A percentile compares a stretch with the other conserved stretches of the same genome.
Conservation (phyloP, 768 basidiomycete species). For the Clitopilus hobsonii region DNA sequence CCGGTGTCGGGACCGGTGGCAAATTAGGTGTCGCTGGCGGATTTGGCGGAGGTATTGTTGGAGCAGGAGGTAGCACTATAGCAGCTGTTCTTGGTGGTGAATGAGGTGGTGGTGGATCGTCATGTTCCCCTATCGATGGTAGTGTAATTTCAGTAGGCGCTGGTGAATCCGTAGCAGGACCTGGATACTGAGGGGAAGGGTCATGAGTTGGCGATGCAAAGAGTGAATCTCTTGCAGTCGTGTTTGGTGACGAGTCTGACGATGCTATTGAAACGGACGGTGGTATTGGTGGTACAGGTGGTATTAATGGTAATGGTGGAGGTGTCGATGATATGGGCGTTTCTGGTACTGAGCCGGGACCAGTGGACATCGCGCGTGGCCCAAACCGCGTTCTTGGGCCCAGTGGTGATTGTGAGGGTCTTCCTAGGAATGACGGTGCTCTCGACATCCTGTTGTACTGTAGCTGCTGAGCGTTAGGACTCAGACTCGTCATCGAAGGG, state of each 20-base stretch:
- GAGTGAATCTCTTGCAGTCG: conserved; percentile 5
- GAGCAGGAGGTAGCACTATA: not conserved
- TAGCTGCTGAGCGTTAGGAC: not conserved
- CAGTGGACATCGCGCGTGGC: conserved; percentile 4
- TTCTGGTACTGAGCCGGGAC: conserved; percentile 11
- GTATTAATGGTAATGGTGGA: conserved; percentile 8
- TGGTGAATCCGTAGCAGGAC: conserved; percentile 3
- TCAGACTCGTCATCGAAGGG: not conserved
- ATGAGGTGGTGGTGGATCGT: not conserved
- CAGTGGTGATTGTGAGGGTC: conserved; percentile 15
- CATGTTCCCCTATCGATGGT: not conserved
- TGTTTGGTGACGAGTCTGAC: conserved; percentile 10
- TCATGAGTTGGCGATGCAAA: conserved; percentile 10
- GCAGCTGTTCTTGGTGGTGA: not conserved
- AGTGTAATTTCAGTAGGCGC: not conserved
- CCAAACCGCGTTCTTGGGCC: conserved; percentile 16
- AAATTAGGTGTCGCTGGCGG: not conserved
- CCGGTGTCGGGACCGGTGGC: not conserved
- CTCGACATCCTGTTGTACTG: conserved; percentile 9
- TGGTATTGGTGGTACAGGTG: conserved; percentile 10
- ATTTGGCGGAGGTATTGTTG: not conserved
- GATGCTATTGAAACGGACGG: conserved; percentile 9
- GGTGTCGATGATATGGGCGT: conserved; percentile 5
- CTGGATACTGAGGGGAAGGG: conserved; percentile 14
- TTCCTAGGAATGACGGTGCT: conserved; percentile 8